phyloP scores from a whole-genome alignment of 1,139 yeast species.

The Debaryomyces sp. region DNA sequence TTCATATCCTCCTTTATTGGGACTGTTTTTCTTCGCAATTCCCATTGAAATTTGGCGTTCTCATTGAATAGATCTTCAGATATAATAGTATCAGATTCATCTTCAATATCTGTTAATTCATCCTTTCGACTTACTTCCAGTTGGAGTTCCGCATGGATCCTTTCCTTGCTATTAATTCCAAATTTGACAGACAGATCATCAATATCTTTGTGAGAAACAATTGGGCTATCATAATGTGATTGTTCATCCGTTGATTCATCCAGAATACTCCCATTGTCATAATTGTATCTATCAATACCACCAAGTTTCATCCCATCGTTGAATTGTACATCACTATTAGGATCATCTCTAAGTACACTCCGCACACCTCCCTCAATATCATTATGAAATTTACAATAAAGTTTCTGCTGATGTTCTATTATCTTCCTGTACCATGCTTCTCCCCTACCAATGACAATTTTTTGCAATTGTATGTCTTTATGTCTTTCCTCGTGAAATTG shows the following conservation, averaged over 20 bases:
- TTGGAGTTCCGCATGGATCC: neutral
- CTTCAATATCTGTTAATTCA: slow-evolving; percentile 1
- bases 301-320: slow-evolving; percentile 7
- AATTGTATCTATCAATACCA: slow-evolving; percentile 13
- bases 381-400: slow-evolving; percentile 5
- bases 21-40: too few species aligned
- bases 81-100: neutral
- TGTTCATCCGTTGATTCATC: neutral
- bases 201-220: neutral
- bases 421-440: slow-evolving; percentile 23
- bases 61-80: neutral
- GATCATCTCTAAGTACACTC: neutral
- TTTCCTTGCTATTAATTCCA: neutral
- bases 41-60: neutral
- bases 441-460: slow-evolving; percentile 28
- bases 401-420: slow-evolving; percentile 20
- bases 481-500: neutral
- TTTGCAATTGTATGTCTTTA: slow-evolving; percentile 25
- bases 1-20: neutral
- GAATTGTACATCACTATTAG: neutral
- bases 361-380: slow-evolving; percentile 8
- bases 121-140: neutral
- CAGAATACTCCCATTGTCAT: slow-evolving; percentile 12
- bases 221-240: neutral
- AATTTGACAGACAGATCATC: neutral